phyloP scores from a whole-genome alignment of 768 basidiomycete genomes.

The Pseudohyphozyma bogoriensis region DNA sequence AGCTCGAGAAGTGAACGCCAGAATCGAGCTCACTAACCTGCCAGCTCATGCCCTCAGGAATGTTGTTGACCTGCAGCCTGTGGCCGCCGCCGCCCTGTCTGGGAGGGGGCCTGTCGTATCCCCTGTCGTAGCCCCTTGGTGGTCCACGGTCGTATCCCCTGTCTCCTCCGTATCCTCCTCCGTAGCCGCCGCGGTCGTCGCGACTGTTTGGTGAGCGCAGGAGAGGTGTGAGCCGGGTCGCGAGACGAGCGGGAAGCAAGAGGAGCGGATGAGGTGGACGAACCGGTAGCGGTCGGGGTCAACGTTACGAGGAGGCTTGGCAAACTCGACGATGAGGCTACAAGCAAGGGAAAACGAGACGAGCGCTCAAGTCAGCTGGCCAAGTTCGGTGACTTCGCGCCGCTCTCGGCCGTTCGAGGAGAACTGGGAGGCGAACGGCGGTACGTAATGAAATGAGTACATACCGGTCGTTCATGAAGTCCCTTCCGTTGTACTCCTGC shows the following conservation, averaged over 20 bases:
- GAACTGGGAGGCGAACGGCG: too few relatives aligned
- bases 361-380: not conserved
- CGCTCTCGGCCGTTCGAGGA: too few relatives aligned
- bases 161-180: conserved; percentile 38
- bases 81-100: conserved; percentile 42
- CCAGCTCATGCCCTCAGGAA: conserved; percentile 94
- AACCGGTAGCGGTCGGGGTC: conserved; percentile 11
- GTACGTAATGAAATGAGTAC: too few relatives aligned
- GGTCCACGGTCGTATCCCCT: conserved; percentile 54
- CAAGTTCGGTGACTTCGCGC: too few relatives aligned
- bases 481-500: conserved; percentile 66
- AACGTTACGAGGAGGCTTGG: conserved; percentile 53
- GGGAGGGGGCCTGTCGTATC: too few relatives aligned
- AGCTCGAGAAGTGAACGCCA: not conserved
- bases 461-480: conserved; percentile 79
- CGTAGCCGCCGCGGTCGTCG: conserved; percentile 41
- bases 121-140: conserved; percentile 45
- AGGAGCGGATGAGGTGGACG: not conserved
- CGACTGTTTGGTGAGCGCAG: conserved; percentile 37
- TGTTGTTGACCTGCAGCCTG: conserved; percentile 66
- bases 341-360: not conserved
- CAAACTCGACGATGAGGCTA: conserved; percentile 92
- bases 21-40: conserved; percentile 55
- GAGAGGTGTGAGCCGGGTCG: not conserved
- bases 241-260: too few relatives aligned